Evolutionary conservation across 139 green algal genomes (phyloP).

Genomic region (Volvox reticuliferus): DNA sequence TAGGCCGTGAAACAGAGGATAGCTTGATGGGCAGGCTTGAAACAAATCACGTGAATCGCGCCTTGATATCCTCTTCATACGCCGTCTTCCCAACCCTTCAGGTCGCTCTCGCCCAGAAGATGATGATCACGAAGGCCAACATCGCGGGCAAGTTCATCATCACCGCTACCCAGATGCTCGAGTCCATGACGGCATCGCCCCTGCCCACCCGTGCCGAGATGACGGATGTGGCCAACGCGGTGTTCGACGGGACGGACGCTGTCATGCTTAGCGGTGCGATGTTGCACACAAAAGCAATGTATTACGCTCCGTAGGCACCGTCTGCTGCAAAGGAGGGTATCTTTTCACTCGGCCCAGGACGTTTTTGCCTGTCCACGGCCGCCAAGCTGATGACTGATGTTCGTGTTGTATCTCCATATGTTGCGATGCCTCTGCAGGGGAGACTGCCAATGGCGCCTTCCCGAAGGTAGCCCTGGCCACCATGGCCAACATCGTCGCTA

Average conservation of each 20-base stretch:
- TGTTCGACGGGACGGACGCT: conserved; percentile 82
- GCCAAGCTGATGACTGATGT: background rate
- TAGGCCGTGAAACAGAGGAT: too few relatives aligned
- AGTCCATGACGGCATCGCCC: conserved; percentile 67
- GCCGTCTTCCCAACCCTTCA: conserved; percentile 52
- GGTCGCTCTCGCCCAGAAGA: conserved; percentile 80
- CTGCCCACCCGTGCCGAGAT: conserved; percentile 82
- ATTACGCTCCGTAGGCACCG: too few relatives aligned
- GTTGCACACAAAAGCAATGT: too few relatives aligned
- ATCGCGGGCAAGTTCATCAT: conserved; percentile 83
- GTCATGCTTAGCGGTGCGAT: conserved; percentile 69
- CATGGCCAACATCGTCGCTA: conserved; percentile 70
- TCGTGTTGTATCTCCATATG: background rate
- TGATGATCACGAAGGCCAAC: conserved; percentile 87
- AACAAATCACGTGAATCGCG: too few relatives aligned
- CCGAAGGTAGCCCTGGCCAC: conserved; percentile 64
- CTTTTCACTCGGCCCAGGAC: background rate
- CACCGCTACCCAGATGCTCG: conserved; percentile 82
- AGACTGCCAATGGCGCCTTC: conserved; percentile 72
- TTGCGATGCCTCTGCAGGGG: conserved; percentile 38
- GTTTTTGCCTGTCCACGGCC: background rate
- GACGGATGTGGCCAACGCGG: conserved; percentile 89
- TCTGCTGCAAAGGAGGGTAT: too few relatives aligned
- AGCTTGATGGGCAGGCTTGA: too few relatives aligned
- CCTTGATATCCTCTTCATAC: too few relatives aligned